Conservation (phyloP, 1,284 basidiomycete species). For the Lentinula novae-zelandiae region DNA sequence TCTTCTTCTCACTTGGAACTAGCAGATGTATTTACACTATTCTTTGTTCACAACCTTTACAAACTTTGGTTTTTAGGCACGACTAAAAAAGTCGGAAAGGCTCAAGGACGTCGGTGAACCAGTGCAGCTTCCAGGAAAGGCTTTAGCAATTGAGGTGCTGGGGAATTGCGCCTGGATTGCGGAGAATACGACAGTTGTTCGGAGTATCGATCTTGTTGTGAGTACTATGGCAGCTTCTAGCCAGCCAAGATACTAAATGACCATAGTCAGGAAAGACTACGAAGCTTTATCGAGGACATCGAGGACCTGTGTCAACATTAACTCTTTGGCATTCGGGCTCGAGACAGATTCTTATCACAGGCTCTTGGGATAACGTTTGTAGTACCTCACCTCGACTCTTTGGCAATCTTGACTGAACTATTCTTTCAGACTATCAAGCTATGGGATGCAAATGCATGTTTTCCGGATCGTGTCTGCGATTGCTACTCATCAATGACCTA, state of each 20-base stretch:
- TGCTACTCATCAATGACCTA: conserved; percentile 26
- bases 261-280: conserved; percentile 73
- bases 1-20: conserved; percentile 73
- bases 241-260: conserved; percentile 11
- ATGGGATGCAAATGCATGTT: conserved; percentile 73
- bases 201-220: conserved; percentile 76
- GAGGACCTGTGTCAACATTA: conserved; percentile 82
- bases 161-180: conserved; percentile 77
- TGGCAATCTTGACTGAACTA: not conserved
- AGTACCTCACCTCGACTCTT: not conserved
- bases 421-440: conserved; percentile 66
- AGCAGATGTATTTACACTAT: conserved; percentile 48
- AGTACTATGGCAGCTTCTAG: conserved; percentile 13
- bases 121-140: conserved; percentile 71
- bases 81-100: conserved; percentile 69
- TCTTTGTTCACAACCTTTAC: not conserved
- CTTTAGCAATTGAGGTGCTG: conserved; percentile 65
- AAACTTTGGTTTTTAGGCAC: conserved; percentile 39
- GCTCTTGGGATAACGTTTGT: conserved; percentile 85
- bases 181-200: conserved; percentile 75
- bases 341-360: conserved; percentile 65
- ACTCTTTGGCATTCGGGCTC: conserved; percentile 49
- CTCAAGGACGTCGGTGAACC: conserved; percentile 74
- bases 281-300: conserved; percentile 77
- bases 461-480: not conserved